These are phyloP conservation scores for Tubosaeta brunneosetosa DNA, from an alignment of 768 basidiomycete genomes.

Conservation along the genomic window DNA sequence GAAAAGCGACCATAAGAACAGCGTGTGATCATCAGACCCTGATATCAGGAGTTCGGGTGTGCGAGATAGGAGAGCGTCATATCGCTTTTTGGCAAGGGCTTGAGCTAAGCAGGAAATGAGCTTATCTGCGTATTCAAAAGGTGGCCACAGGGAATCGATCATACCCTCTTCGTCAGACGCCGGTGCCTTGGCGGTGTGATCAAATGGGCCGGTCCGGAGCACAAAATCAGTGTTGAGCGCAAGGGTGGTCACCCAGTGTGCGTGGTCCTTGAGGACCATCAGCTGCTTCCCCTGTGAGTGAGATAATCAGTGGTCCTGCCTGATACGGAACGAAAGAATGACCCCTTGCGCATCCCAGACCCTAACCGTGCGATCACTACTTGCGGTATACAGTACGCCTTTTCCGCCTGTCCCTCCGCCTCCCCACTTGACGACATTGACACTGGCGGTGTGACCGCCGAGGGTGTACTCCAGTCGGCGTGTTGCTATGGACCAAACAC, in stretches of 20 bases:
- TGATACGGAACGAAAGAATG: conserved; percentile 16
- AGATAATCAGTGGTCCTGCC: conserved; percentile 3
- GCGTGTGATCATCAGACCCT: conserved; percentile 96
- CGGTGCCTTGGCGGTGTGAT: conserved; percentile 78
- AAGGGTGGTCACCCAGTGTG: conserved; percentile 98
- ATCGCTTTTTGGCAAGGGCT: conserved; percentile 69
- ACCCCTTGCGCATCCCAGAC: conserved; percentile 89
- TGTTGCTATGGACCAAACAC: conserved; percentile 82
- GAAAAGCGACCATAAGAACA: conserved; percentile 93
- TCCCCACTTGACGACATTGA: conserved; percentile 96
- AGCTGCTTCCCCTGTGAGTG: conserved; percentile 73
- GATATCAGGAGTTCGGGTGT: conserved; percentile 84
- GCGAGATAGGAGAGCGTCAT: conserved; percentile 59
- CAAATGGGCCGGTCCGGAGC: conserved; percentile 90
- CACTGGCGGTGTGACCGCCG: conserved; percentile 89
- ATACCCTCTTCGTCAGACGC: conserved; percentile 78
- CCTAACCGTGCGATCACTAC: conserved; percentile 89
- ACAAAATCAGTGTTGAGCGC: conserved; percentile 95
- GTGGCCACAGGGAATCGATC: conserved; percentile 6
- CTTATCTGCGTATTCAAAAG: neutral
- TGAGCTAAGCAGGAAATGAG: conserved; percentile 49
- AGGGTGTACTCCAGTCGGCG: conserved; percentile 77
- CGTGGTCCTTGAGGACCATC: conserved; percentile 88
- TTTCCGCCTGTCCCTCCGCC: conserved; percentile 64
- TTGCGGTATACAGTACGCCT: conserved; percentile 90